These are phyloP conservation scores for Glomus cerebriforme DNA, from an alignment of 192 early-diverging fungal species.

Conservation along the genomic window DNA sequence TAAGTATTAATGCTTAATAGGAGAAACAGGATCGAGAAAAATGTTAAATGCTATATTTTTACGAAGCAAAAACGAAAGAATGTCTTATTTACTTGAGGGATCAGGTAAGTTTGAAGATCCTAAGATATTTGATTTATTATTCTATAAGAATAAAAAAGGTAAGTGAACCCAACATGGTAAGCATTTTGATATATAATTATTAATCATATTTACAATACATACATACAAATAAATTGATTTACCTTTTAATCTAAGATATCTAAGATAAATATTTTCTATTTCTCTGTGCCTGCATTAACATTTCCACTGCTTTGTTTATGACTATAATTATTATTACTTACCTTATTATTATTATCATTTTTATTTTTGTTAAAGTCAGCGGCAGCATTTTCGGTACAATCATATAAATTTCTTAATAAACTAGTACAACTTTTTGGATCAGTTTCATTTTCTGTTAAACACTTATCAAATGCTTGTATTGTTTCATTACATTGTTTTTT, in stretches of 20 bases:
- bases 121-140: slow-evolving; percentile 46
- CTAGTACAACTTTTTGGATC: background rate
- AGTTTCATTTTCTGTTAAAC: slow-evolving; percentile 1
- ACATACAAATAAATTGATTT: too few species aligned
- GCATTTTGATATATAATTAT: too few species aligned
- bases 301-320: background rate
- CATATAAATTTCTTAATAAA: background rate
- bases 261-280: background rate
- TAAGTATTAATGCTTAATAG: too few species aligned
- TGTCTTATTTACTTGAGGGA: slow-evolving; percentile 44
- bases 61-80: slow-evolving; percentile 33
- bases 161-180: background rate
- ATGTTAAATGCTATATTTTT: slow-evolving; percentile 33
- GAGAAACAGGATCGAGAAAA: background rate
- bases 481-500: slow-evolving; percentile 7
- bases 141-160: slow-evolving; percentile 7
- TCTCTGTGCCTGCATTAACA: background rate
- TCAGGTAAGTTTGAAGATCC: slow-evolving; percentile 44
- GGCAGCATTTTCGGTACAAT: slow-evolving; percentile 1
- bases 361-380: too few species aligned
- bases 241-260: too few species aligned
- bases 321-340: background rate
- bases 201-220: too few species aligned
- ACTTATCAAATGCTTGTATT: slow-evolving; percentile 9
- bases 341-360: too few species aligned